Evolutionary conservation across 164 flowering plant genomes (phyloP).

Genomic region (Akebia trifoliata): DNA sequence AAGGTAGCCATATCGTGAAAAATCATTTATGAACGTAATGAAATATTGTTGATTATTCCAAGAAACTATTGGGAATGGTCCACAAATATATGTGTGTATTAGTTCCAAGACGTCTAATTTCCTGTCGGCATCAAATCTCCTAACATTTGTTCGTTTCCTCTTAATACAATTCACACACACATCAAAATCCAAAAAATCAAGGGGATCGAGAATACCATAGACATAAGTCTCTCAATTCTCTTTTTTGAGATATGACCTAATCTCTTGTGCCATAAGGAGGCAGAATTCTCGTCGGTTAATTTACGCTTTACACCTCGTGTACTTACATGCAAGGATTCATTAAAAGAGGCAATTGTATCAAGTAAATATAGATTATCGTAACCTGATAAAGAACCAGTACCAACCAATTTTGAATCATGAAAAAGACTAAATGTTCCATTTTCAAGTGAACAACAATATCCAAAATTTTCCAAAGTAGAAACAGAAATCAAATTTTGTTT

Average conservation of each 20-base stretch:
- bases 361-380: not conserved
- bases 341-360: not conserved
- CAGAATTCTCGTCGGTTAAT: not conserved
- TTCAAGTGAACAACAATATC: slow-evolving; percentile 13
- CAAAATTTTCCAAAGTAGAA: slow-evolving; percentile 12
- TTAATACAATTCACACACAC: slow-evolving; percentile 15
- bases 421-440: not conserved
- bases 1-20: too few species aligned
- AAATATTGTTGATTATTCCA: slow-evolving; percentile 15
- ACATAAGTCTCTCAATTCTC: slow-evolving; percentile 14
- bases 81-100: slow-evolving; percentile 14
- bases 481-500: slow-evolving; percentile 13
- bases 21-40: slow-evolving; percentile 16
- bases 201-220: slow-evolving; percentile 12
- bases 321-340: slow-evolving; percentile 11
- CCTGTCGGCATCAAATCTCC: slow-evolving; percentile 4
- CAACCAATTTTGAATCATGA: slow-evolving; percentile 7
- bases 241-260: slow-evolving; percentile 2
- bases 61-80: slow-evolving; percentile 13
- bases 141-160: slow-evolving; percentile 8
- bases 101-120: slow-evolving; percentile 5
- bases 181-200: slow-evolving; percentile 8
- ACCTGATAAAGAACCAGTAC: slow-evolving; percentile 9
- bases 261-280: not conserved
- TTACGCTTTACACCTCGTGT: slow-evolving; percentile 6